A percentile compares a stretch with the other conserved stretches of the same genome.
phyloP scores from a whole-genome alignment of 306 rosid species.

The Gleditsia sinensis region DNA sequence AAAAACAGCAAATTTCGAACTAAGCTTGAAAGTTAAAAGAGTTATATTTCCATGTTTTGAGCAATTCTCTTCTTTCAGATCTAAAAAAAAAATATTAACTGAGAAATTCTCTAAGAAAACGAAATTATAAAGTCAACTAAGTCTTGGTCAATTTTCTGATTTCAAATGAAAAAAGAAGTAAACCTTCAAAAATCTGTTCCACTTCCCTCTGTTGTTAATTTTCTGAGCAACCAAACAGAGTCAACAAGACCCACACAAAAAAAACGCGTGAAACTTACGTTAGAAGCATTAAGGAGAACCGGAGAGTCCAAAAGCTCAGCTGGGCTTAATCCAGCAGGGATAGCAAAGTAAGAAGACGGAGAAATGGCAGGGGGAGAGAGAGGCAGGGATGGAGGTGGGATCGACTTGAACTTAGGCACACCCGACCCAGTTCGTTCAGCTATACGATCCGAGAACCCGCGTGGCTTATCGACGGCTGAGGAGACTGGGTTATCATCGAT shows the following conservation, averaged over 20 bases:
- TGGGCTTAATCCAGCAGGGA: constrained; percentile 77
- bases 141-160: not conserved
- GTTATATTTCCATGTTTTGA: not conserved
- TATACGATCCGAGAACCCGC: constrained; percentile 53
- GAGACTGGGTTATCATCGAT: constrained; percentile 11
- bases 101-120: not conserved
- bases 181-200: not conserved
- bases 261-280: constrained; percentile 48
- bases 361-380: constrained; percentile 66
- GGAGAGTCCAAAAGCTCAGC: constrained; percentile 96
- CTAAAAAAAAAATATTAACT: not conserved
- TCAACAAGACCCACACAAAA: not conserved
- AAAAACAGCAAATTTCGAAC: not conserved
- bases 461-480: constrained; percentile 16
- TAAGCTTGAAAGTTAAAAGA: not conserved
- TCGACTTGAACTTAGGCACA: constrained; percentile 80
- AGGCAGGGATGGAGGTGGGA: constrained; percentile 85
- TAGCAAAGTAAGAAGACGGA: constrained; percentile 72
- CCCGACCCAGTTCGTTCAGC: constrained; percentile 58
- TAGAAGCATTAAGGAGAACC: constrained; percentile 64
- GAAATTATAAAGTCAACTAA: not conserved
- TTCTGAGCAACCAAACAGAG: constrained; percentile 6
- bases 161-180: not conserved
- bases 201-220: not conserved
- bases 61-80: not conserved